Base-by-base conservation (phyloP, 129 eudicot species). In the Chrysanthemum makinoi region DNA sequence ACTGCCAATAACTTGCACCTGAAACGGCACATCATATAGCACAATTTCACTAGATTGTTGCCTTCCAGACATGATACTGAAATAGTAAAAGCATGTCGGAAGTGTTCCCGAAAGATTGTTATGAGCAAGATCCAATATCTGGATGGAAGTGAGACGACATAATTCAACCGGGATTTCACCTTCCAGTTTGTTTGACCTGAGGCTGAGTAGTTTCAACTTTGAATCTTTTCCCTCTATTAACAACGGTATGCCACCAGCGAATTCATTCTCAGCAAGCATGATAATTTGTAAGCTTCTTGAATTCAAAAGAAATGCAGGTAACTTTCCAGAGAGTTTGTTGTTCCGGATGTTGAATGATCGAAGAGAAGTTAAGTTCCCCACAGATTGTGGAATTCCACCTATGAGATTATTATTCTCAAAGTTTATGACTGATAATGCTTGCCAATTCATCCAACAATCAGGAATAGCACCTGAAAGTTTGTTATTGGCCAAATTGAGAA, bases 401-500 rank as follows among this genome's bases (percentile, higher is more conserved):
- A 59, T 75, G 14, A 83, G 18, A 49, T 60, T 59, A 26, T 80
- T 83, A 56, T 69, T 83, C 58, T 68, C 84, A 14, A 83, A 67
- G 62, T 63, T 68, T 39, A 76, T 10, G 3, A 72, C 55, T 7
- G n/a, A 64, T 50, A 75, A 72, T 72, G 59, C 53, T 48, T 67
- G 54, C 79, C 84, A 75, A 13, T 72, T 81, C 69, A 12, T 72
- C 82, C 52, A 80, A 59, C 87, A 80, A 16, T 83, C 77, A 0
- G 84, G 84, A 55, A 83, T 67, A 46, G 66, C 76, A 14, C 87
- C 81, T 1, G 79, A 75, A 19, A 79, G 30, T 19, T 61, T 60
- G 65, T 85, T 85, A 6, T 20, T 39, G 51, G 75, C 84, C 2
- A 85, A 72, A 58, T 81, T 46, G 35, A 85, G 84, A 70, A 79